These are phyloP conservation scores for Ceratobasidium sp. DNA, from an alignment of 1,284 basidiomycete species.

Conservation along the genomic window DNA sequence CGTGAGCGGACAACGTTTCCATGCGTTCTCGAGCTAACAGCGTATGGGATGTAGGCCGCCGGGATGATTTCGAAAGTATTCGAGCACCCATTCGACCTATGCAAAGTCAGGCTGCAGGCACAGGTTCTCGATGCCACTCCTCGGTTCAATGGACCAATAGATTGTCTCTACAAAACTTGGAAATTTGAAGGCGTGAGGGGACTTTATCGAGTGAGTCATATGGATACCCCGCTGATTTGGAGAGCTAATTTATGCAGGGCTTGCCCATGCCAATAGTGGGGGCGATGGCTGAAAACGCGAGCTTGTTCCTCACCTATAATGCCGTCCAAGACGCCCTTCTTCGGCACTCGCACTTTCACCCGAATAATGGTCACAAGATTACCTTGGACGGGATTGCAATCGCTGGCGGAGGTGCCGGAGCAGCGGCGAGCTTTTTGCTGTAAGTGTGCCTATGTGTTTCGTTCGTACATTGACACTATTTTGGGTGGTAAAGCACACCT, in stretches of 20 bases:
- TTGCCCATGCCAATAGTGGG: conserved; percentile 87
- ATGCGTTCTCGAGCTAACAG: conserved; percentile 29
- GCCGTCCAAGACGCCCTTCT: conserved; percentile 55
- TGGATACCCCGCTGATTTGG: no score
- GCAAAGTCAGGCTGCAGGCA: conserved; percentile 82
- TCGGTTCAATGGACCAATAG: conserved; percentile 77
- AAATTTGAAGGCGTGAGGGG: conserved; percentile 77
- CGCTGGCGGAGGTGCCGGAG: conserved; percentile 82
- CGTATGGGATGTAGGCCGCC: conserved; percentile 57
- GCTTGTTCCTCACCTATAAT: conserved; percentile 85
- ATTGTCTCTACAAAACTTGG: conserved; percentile 82
- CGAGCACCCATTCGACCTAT: conserved; percentile 86
- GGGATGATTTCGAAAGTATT: conserved; percentile 85
- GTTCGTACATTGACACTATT: conserved; percentile 11
- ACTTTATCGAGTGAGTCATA: conserved; percentile 74
- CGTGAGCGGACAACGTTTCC: conserved; percentile 43
- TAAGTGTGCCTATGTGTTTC: conserved; percentile 51
- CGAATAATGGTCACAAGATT: conserved; percentile 53
- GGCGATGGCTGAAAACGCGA: conserved; percentile 90
- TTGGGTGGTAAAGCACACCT: conserved; percentile 66
- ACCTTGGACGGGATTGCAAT: conserved; percentile 70
- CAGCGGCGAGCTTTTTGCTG: conserved; percentile 81
- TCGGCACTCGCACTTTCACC: conserved; percentile 68
- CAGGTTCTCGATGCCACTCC: conserved; percentile 77
- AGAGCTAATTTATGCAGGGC: conserved; percentile 64